Evolutionary conservation across 176 grass and related monocot species (phyloP), one percentile per base, ranked within the genome.

Genomic region (Neostapfia colusana): DNA sequence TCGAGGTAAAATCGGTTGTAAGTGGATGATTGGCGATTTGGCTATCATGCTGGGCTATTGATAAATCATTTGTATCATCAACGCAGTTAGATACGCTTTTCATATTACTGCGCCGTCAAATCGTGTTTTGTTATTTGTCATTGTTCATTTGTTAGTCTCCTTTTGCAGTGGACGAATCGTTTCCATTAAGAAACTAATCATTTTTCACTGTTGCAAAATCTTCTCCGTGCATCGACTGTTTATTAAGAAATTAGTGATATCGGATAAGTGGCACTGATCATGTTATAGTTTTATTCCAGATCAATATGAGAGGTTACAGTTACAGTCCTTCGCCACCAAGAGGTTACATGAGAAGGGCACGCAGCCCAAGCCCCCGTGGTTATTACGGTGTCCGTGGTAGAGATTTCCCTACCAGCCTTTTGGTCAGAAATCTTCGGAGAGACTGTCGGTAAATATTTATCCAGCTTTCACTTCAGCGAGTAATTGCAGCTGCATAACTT

Each of bases 331-430:
- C 95, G 1, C 91, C 91, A n/a, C 95, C 89, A 74, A 90, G 89
- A 72, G 68, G 86, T 69, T 89, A 97, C 51, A 50, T 85, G 55
- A 89, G 91, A 69, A 99, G 91, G 85, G 80, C 26, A 14, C 73
- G 87, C 35, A 99, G 95, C 71, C 91, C 95, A 53, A 90, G 92
- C 11, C 80, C 89, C 1, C 79, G 85, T 69, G 87, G 72, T 49
- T 70, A 86, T 54, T 83, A 90, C 74, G 74, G 57, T 75, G 71
- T 79, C 10, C 87, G 78, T 17, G 82, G 82, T 83, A 86, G 91
- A 86, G 95, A 95, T 78, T 83, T 89, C 12, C 95, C 95, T 28
- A 99, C 95, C 48, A 99, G 95, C 53, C 91, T 99, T 81, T 79
- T 99, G 71, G 95, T 95, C 41, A 80, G 91, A 59, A 95, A 99